Percentiles rank a stretch among this genome's conserved stretches.
Evolutionary conservation across 2,329 filamentous ascomycete species (phyloP).

Genomic region (Didymella lethalis): DNA sequence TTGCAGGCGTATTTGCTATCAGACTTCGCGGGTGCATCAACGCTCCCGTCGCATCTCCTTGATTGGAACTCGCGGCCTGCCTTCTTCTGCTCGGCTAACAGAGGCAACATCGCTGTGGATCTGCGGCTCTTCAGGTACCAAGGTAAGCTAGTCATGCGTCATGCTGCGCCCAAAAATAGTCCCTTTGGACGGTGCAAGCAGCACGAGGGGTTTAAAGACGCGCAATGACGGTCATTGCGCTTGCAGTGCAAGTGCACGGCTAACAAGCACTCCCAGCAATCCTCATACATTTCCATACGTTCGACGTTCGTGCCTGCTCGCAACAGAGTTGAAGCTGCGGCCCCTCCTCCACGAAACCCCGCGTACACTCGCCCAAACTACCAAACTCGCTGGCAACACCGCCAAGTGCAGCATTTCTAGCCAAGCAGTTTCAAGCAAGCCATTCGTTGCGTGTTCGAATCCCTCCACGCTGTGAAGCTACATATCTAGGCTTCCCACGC

Average conservation of each 20-base stretch:
- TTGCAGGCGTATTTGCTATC: constrained; percentile 41
- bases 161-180: constrained; percentile 31
- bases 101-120: constrained; percentile 13
- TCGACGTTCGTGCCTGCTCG: constrained; percentile 14
- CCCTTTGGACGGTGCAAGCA: no score
- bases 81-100: constrained; percentile 5
- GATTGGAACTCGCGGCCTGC: constrained; percentile 5
- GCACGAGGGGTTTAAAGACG: not conserved
- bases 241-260: constrained; percentile 1
- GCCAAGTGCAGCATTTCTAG: constrained; percentile 24
- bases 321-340: constrained; percentile 13
- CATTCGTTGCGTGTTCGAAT: constrained; percentile 16
- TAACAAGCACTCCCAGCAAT: constrained; percentile 9
- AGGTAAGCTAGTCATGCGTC: constrained; percentile 29
- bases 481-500: constrained; percentile 8
- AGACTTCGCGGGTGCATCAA: constrained; percentile 7
- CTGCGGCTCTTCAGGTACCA: constrained; percentile 24
- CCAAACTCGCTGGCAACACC: constrained; percentile 18
- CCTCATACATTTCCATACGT: constrained; percentile 23
- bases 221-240: not conserved
- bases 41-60: not conserved
- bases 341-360: constrained; percentile 13
- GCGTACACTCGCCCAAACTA: constrained; percentile 8
- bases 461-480: constrained; percentile 7
- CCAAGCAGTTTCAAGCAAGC: constrained; percentile 19